Evolutionary conservation across 495 filamentous ascomycete species (phyloP).

Genomic region (Glutinoglossum americanum): DNA sequence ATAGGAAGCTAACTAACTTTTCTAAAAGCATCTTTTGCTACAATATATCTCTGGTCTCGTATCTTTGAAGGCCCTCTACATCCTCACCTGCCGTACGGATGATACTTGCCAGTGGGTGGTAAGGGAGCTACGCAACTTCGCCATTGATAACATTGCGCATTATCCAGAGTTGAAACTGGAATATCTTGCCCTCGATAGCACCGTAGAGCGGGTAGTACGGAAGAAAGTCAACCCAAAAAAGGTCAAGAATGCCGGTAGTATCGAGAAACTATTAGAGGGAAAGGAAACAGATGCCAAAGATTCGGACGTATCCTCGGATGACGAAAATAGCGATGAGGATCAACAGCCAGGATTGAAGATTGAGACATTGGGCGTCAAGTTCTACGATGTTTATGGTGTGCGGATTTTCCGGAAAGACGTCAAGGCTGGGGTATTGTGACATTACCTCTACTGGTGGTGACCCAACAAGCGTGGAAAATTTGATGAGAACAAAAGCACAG

Average conservation of each 20-base stretch:
- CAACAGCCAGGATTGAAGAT: background rate
- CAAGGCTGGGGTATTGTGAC: background rate
- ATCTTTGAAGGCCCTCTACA: slow-evolving; percentile 29
- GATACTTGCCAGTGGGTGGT: slow-evolving; percentile 27
- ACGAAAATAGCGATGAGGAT: background rate
- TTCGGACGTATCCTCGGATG: background rate
- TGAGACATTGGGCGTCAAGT: background rate
- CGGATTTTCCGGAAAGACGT: background rate
- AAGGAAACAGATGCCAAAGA: background rate
- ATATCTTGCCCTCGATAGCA: slow-evolving; percentile 27
- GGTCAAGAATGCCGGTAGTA: background rate
- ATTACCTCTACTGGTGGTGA: background rate
- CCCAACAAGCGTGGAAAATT: background rate
- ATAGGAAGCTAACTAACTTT: background rate
- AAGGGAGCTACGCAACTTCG: slow-evolving; percentile 27
- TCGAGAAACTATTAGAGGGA: background rate
- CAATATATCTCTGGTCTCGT: slow-evolving; percentile 25
- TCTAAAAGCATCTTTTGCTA: slow-evolving; percentile 27
- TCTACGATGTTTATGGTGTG: background rate
- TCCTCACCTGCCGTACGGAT: slow-evolving; percentile 26
- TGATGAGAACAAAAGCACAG: background rate
- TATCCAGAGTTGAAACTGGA: slow-evolving; percentile 28
- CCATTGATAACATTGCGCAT: slow-evolving; percentile 29
- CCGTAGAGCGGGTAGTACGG: slow-evolving; percentile 23
- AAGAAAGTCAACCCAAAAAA: background rate